These are phyloP conservation scores for Suillus brevipes DNA, from an alignment of 768 basidiomycete genomes.

Conservation along the genomic window DNA sequence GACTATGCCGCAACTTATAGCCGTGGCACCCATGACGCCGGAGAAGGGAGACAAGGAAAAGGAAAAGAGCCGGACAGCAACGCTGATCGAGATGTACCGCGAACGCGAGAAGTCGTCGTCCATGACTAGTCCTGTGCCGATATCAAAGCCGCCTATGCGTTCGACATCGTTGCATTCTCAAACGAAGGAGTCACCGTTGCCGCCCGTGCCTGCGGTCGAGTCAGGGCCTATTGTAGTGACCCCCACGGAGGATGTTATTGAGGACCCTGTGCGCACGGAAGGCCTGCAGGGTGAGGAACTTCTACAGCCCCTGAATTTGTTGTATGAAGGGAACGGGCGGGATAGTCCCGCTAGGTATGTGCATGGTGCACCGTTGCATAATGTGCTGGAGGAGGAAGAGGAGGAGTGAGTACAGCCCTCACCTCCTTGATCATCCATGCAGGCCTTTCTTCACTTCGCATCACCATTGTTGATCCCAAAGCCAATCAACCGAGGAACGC, in stretches of 20 bases:
- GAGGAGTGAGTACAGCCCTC: slow-evolving; percentile 40
- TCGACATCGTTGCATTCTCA: slow-evolving; percentile 16
- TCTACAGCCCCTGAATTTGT: slow-evolving; percentile 35
- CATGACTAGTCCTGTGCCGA: slow-evolving; percentile 11
- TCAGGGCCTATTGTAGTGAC: slow-evolving; percentile 14
- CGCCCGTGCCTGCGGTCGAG: slow-evolving; percentile 9
- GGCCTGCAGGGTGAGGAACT: slow-evolving; percentile 10
- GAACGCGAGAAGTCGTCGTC: slow-evolving; percentile 56
- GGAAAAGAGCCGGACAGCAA: slow-evolving; percentile 62
- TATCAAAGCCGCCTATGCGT: slow-evolving; percentile 39
- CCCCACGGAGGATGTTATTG: slow-evolving; percentile 25
- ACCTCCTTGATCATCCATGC: neutral
- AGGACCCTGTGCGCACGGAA: slow-evolving; percentile 22
- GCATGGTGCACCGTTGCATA: slow-evolving; percentile 84
- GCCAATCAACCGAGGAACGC: neutral
- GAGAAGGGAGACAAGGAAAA: slow-evolving; percentile 26
- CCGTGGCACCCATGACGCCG: slow-evolving; percentile 13
- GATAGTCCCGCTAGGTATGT: slow-evolving; percentile 71
- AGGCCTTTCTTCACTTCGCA: neutral
- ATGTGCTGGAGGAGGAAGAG: slow-evolving; percentile 82
- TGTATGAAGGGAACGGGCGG: slow-evolving; percentile 52
- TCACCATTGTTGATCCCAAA: neutral
- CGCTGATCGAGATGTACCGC: slow-evolving; percentile 85
- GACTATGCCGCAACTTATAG: slow-evolving; percentile 25
- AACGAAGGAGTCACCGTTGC: slow-evolving; percentile 12